phyloP scores from a whole-genome alignment of 768 basidiomycete species.

The Termitomyces sp. region DNA sequence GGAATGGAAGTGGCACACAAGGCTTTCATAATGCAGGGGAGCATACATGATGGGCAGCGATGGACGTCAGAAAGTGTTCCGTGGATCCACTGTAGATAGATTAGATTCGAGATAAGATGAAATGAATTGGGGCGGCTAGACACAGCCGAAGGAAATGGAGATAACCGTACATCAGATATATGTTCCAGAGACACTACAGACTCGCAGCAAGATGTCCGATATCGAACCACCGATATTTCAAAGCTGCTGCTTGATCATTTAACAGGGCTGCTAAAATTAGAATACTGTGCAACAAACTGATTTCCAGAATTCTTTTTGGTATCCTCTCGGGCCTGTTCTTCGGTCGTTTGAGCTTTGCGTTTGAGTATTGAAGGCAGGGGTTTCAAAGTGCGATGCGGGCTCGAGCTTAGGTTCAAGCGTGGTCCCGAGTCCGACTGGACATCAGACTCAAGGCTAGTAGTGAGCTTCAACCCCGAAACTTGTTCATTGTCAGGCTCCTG shows the following conservation, averaged over 20 bases:
- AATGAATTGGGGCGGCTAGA: no score
- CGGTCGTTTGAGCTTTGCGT: background rate
- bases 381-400: constrained; percentile 2
- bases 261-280: no score
- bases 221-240: constrained; percentile 13
- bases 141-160: background rate
- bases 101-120: background rate
- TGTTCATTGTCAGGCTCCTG: background rate
- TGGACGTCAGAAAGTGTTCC: no score
- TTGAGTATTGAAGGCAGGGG: constrained; percentile 8
- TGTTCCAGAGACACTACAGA: constrained; percentile 11
- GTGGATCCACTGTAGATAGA: constrained; percentile 6
- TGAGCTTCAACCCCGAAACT: background rate
- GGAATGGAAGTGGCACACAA: no score
- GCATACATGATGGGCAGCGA: no score
- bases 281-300: background rate
- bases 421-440: background rate
- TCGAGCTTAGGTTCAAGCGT: background rate
- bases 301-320: background rate
- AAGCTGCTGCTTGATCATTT: constrained; percentile 1
- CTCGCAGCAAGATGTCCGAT: constrained; percentile 10
- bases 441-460: background rate
- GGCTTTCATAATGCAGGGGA: no score
- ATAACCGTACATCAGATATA: constrained; percentile 10
- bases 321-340: background rate